phyloP scores from a whole-genome alignment of 1,139 yeast species.

The Suhomyces guaymorum region DNA sequence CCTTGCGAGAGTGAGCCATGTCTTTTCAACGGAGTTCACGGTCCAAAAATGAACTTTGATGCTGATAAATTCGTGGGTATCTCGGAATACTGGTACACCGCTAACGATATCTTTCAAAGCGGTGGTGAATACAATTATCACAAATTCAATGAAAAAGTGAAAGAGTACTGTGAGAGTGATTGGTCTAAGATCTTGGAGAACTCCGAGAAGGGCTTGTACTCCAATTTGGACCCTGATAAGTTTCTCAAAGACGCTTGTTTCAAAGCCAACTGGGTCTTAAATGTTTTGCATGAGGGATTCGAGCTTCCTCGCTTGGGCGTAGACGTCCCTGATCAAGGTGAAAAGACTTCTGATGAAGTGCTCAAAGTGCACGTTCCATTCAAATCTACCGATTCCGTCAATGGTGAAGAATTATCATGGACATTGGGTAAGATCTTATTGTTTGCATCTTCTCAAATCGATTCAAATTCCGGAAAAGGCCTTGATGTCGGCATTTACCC shows the following conservation, averaged over 20 bases:
- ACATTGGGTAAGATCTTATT: conserved; percentile 62
- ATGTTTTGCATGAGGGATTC: conserved; percentile 77
- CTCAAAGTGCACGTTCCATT: conserved; percentile 52
- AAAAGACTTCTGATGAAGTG: conserved; percentile 21
- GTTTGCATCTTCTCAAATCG: conserved; percentile 57
- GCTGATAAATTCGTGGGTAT: conserved; percentile 74
- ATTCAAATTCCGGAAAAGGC: conserved; percentile 20
- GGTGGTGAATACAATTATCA: conserved; percentile 75
- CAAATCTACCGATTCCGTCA: conserved; percentile 58
- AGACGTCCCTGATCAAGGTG: conserved; percentile 34
- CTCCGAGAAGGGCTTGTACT: conserved; percentile 52
- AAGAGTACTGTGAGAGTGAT: conserved; percentile 63
- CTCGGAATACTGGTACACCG: conserved; percentile 85
- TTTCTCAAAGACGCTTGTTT: conserved; percentile 69
- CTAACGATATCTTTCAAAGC: conserved; percentile 74
- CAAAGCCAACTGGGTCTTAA: conserved; percentile 81
- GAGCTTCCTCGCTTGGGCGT: conserved; percentile 65
- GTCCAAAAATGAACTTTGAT: conserved; percentile 69
- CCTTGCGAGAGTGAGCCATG: conserved; percentile 78
- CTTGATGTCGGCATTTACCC: conserved; percentile 54
- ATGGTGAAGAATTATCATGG: conserved; percentile 67
- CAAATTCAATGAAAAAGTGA: conserved; percentile 58
- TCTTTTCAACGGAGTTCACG: conserved; percentile 78
- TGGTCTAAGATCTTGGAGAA: conserved; percentile 57
- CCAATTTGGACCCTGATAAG: conserved; percentile 45